These are phyloP conservation scores for Paramecium sexaurelia DNA, from an alignment of 73 alveolate genomes.

Conservation along the genomic window DNA sequence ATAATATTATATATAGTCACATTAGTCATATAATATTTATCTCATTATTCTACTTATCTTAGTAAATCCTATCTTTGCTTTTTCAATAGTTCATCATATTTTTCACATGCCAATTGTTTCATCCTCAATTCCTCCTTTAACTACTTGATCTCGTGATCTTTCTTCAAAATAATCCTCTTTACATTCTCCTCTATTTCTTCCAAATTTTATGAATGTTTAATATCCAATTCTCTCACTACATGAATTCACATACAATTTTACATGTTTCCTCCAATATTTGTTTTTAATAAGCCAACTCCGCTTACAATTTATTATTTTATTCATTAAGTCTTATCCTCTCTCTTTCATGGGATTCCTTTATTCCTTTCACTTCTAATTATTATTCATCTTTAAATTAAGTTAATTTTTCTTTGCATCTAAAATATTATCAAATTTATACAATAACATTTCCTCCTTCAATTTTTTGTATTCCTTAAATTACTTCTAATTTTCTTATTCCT, in stretches of 20 bases:
- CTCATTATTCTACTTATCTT: slow-evolving; percentile 32
- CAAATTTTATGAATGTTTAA: slow-evolving; percentile 84
- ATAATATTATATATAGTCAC: slow-evolving; percentile 8
- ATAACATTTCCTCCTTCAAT: not conserved
- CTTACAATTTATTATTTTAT: not conserved
- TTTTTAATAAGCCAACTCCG: slow-evolving; percentile 47
- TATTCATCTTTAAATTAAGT: slow-evolving; percentile 2
- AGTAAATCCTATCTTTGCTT: slow-evolving; percentile 87
- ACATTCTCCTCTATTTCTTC: slow-evolving; percentile 91
- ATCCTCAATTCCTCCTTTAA: slow-evolving; percentile 85
- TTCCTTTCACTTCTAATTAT: not conserved
- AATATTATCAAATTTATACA: not conserved
- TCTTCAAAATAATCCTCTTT: slow-evolving; percentile 83
- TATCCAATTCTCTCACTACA: slow-evolving; percentile 69
- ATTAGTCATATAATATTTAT: slow-evolving; percentile 18
- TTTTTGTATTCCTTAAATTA: slow-evolving; percentile 4
- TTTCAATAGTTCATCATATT: slow-evolving; percentile 90
- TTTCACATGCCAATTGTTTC: slow-evolving; percentile 81
- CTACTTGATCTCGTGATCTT: slow-evolving; percentile 85
- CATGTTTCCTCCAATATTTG: slow-evolving; percentile 14
- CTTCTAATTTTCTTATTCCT: slow-evolving; percentile 29
- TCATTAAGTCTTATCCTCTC: not conserved
- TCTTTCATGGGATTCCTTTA: slow-evolving; percentile 32
- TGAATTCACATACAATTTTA: slow-evolving; percentile 53
- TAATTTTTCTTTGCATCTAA: slow-evolving; percentile 8